Base-by-base conservation (phyloP, 768 basidiomycete genomes). In the Lentinula sp. region DNA sequence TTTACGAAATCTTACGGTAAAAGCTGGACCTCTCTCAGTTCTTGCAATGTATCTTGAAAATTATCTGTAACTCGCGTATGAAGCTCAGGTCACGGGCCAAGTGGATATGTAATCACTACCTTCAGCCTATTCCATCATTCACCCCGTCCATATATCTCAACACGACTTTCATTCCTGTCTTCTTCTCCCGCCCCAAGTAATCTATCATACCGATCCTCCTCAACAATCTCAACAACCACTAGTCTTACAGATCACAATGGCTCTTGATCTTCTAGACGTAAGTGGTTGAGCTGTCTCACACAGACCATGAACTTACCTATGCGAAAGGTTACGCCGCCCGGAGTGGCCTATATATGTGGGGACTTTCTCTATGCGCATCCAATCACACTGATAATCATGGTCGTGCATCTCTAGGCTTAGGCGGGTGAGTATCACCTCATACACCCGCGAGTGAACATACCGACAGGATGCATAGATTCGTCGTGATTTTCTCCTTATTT, bases 401-500 rank as follows among this genome's bases (percentile, higher is more conserved):
- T 8, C 5, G 21, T 16, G 16, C 7, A 5, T 5, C 11, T 18
- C 21, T 32, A 56, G 55, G 55, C 39, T 28, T 56, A 43, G 55
- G 55, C n/a, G 57, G 61, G 60, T 62, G 42, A 57, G 61, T 45
- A 46, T 2, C 15, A 3, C 67, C 1, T n/a, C 39, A 60, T 4
- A 23, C 8, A 8, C 18, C 16, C 5, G 46, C 4, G 16, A n/a
- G 8, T 9, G 11, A 40, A 40, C 39, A 40, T n/a, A 18, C 23
- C 31, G 31, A 51, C 9, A 8, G 32, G 45, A 16, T 64, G 1
- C 59, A 63, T 2, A 65, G 67, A 40, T 68, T 68, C 63, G 74
- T 78, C 3, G 77, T 79, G 16, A 71, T 72, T 10, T 95, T 95
- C 71, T 92, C 91, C 32, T 82, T 93, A 80, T 75, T 91, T 39